These are phyloP conservation scores for Cubamyces sp. DNA, from an alignment of 768 basidiomycete species.

Conservation along the genomic window DNA sequence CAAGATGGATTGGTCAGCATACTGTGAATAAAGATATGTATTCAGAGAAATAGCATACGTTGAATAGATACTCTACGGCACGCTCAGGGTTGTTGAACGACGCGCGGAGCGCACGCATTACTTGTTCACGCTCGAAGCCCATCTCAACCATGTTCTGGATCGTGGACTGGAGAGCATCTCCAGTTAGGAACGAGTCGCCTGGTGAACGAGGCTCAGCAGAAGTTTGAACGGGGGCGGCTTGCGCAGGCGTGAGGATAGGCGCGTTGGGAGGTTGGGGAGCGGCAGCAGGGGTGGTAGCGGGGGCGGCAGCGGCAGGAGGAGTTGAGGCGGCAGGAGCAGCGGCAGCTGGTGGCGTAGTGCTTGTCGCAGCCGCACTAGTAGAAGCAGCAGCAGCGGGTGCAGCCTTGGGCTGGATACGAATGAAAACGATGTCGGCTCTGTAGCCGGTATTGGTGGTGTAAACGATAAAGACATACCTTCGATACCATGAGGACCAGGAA, in stretches of 20 bases:
- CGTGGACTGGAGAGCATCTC: slow-evolving; percentile 72
- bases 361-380: slow-evolving; percentile 36
- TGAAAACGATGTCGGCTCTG: slow-evolving; percentile 6
- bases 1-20: slow-evolving; percentile 14
- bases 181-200: slow-evolving; percentile 74
- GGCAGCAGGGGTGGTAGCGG: slow-evolving; percentile 41
- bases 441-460: not conserved
- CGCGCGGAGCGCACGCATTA: slow-evolving; percentile 83
- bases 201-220: slow-evolving; percentile 39
- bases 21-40: not conserved
- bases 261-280: slow-evolving; percentile 42
- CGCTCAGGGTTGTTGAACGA: slow-evolving; percentile 98
- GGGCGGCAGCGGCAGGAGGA: slow-evolving; percentile 37
- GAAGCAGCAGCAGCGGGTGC: slow-evolving; percentile 41
- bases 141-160: slow-evolving; percentile 89
- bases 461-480: slow-evolving; percentile 60
- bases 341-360: slow-evolving; percentile 37
- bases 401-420: slow-evolving; percentile 54
- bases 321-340: slow-evolving; percentile 39
- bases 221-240: slow-evolving; percentile 38
- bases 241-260: slow-evolving; percentile 36
- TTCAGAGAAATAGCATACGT: slow-evolving; percentile 50
- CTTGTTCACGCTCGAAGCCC: slow-evolving; percentile 90
- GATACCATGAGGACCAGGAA: slow-evolving; percentile 99
- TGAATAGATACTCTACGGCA: slow-evolving; percentile 98